These are phyloP conservation scores for Echinosophora koreensis DNA, from an alignment of 306 rosid genomes.

Conservation along the genomic window DNA sequence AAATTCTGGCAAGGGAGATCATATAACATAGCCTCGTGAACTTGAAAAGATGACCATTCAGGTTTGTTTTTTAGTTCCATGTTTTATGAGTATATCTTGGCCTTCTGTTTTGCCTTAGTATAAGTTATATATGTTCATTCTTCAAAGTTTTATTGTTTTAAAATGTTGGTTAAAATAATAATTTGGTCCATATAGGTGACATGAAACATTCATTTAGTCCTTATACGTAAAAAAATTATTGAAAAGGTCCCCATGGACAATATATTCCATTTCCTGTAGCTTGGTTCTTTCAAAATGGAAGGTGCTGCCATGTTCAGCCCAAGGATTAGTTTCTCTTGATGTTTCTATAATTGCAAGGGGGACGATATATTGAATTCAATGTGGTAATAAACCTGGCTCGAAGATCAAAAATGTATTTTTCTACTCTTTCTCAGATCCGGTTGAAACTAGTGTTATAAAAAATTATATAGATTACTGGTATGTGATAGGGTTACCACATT, in stretches of 20 bases:
- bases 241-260: too few species aligned
- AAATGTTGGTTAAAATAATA: not conserved
- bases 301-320: constrained; percentile 17
- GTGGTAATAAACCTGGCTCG: constrained; percentile 59
- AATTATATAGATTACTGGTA: constrained; percentile 66
- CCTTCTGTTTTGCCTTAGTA: not conserved
- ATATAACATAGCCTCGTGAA: not conserved
- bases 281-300: constrained; percentile 33
- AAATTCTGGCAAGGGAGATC: not conserved
- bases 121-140: not conserved
- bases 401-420: not conserved
- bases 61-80: not conserved
- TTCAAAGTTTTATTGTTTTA: not conserved
- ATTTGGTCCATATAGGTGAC: too few species aligned
- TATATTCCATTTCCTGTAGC: not conserved
- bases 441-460: not conserved
- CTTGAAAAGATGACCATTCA: not conserved
- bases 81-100: not conserved
- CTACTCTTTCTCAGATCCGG: not conserved
- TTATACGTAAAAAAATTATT: too few species aligned
- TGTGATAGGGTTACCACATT: constrained; percentile 96
- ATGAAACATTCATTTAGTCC: too few species aligned
- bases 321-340: not conserved
- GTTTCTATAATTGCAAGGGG: constrained; percentile 51
- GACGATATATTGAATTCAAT: constrained; percentile 94